These are phyloP conservation scores for Allium sativum DNA, from an alignment of 106 monocot species.

Conservation along the genomic window DNA sequence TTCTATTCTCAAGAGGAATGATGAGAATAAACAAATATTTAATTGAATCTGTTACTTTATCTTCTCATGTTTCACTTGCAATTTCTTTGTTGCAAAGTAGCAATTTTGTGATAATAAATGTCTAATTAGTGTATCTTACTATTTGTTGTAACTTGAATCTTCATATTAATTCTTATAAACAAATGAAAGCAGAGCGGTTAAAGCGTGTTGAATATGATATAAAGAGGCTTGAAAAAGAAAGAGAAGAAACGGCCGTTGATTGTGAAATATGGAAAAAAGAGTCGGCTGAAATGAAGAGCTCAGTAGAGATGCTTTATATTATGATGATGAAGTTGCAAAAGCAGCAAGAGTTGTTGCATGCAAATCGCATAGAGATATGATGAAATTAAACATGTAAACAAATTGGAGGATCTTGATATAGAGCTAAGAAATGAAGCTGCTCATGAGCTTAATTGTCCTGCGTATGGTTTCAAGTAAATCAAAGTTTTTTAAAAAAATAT, in stretches of 20 bases:
- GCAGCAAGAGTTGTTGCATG: slow-evolving; percentile 65
- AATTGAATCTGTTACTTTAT: too few species aligned
- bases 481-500: slow-evolving; percentile 13
- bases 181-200: slow-evolving; percentile 42
- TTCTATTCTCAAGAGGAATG: too few species aligned
- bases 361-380: slow-evolving; percentile 58
- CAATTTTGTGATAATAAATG: too few species aligned
- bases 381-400: slow-evolving; percentile 47
- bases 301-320: slow-evolving; percentile 45
- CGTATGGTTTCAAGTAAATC: slow-evolving; percentile 1
- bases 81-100: too few species aligned
- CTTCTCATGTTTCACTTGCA: too few species aligned
- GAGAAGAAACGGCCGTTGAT: slow-evolving; percentile 49
- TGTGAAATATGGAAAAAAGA: slow-evolving; percentile 65
- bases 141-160: too few species aligned
- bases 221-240: slow-evolving; percentile 54
- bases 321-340: slow-evolving; percentile 76
- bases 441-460: slow-evolving; percentile 9
- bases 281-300: slow-evolving; percentile 61
- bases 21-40: too few species aligned
- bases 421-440: slow-evolving; percentile 48
- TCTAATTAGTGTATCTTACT: too few species aligned
- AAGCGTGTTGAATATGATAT: slow-evolving; percentile 44
- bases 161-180: slow-evolving; percentile 52
- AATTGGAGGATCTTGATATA: slow-evolving; percentile 39